Percentiles rank a stretch among this genome's conserved stretches.
Evolutionary conservation across 495 filamentous ascomycete genomes (phyloP).

Genomic region (Pyronema omphalodes): DNA sequence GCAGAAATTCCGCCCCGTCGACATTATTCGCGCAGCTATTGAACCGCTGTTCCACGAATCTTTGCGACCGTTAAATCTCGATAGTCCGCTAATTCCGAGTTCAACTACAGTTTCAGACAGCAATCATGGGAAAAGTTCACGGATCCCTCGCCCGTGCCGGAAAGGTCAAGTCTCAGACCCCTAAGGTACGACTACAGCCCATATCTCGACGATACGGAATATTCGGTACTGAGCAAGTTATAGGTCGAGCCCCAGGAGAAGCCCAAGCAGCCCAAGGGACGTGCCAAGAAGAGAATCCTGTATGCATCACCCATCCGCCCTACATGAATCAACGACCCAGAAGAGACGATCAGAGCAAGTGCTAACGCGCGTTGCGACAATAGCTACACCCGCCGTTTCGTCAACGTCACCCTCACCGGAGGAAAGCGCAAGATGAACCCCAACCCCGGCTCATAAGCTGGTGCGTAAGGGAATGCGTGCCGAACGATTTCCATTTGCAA

Average conservation of each 20-base stretch:
- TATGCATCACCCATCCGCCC: conserved; percentile 4
- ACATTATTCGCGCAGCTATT: background rate
- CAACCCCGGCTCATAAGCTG: conserved; percentile 36
- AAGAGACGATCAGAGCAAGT: background rate
- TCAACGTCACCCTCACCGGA: conserved; percentile 96
- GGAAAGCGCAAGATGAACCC: conserved; percentile 94
- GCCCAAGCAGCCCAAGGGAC: conserved; percentile 88
- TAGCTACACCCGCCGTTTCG: conserved; percentile 98
- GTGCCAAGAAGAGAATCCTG: conserved; percentile 88
- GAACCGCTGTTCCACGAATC: background rate
- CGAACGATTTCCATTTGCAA: too few species aligned
- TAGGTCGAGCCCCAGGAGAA: conserved; percentile 84
- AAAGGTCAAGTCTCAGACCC: conserved; percentile 86
- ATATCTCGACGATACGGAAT: background rate
- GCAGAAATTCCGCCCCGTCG: background rate
- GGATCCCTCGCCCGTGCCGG: conserved; percentile 90
- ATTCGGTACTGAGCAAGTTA: conserved; percentile 1
- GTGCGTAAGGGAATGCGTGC: background rate
- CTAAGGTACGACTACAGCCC: conserved; percentile 45
- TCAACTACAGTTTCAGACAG: conserved; percentile 21
- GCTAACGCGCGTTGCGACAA: conserved; percentile 30
- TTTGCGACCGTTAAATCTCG: too few species aligned
- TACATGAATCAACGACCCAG: background rate
- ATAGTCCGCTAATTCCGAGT: background rate
- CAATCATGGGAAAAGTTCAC: conserved; percentile 80